phyloP scores from a whole-genome alignment of 495 filamentous ascomycete species.

The Talaromyces wortmannii region DNA sequence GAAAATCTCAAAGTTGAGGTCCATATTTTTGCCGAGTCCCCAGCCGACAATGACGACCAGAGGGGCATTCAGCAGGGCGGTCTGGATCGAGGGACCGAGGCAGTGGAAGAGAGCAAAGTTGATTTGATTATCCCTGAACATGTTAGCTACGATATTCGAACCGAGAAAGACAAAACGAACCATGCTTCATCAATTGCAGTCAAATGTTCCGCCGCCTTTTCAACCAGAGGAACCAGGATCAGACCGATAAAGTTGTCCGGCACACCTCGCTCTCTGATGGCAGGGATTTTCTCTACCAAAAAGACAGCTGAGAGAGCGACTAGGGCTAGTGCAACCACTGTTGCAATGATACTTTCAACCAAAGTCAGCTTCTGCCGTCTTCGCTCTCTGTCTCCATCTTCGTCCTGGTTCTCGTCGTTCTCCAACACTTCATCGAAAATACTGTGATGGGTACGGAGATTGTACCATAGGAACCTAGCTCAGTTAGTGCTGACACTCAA shows the following conservation, averaged over 20 bases:
- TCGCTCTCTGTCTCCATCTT: conserved; percentile 58
- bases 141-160: neutral
- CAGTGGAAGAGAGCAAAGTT: conserved; percentile 91
- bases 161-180: conserved; percentile 2
- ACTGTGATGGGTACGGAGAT: conserved; percentile 73
- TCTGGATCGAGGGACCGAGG: conserved; percentile 83
- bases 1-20: conserved; percentile 82
- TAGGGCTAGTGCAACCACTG: conserved; percentile 59
- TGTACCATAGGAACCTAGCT: conserved; percentile 68
- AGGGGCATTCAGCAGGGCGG: conserved; percentile 81
- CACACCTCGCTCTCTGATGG: conserved; percentile 60
- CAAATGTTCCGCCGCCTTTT: conserved; percentile 87
- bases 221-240: conserved; percentile 70
- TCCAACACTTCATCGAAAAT: conserved; percentile 69
- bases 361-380: conserved; percentile 69
- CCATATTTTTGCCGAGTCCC: conserved; percentile 65
- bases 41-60: conserved; percentile 80
- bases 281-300: conserved; percentile 73
- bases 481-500: conserved; percentile 7
- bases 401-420: conserved; percentile 63
- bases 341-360: conserved; percentile 63
- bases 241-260: conserved; percentile 77
- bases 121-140: conserved; percentile 37
- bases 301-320: conserved; percentile 78
- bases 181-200: conserved; percentile 89